These are phyloP conservation scores for Coemansia sp. DNA, from an alignment of 192 early-diverging fungal genomes.

Conservation along the genomic window DNA sequence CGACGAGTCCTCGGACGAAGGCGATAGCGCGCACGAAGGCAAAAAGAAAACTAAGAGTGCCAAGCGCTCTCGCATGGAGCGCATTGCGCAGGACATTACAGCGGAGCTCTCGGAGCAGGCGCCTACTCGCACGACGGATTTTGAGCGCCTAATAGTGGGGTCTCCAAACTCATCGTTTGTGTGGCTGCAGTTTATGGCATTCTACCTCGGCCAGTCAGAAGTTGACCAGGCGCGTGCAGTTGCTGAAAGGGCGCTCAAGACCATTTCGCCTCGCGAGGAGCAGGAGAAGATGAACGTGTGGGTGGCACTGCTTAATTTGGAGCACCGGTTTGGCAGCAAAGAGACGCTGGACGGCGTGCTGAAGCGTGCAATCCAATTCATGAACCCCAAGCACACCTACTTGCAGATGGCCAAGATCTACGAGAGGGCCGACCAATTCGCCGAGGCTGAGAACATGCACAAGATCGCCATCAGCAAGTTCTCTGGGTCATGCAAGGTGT, in stretches of 20 bases:
- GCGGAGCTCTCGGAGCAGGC: conserved; percentile 64
- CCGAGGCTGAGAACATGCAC: conserved; percentile 67
- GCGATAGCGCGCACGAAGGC: conserved; percentile 11
- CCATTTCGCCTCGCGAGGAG: conserved; percentile 86
- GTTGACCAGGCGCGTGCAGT: conserved; percentile 88
- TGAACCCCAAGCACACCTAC: conserved; percentile 89
- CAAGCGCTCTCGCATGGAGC: conserved; percentile 62
- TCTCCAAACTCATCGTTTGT: conserved; percentile 95
- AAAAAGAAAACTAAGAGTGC: conserved; percentile 18
- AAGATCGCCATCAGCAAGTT: conserved; percentile 80
- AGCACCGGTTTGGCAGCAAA: conserved; percentile 88
- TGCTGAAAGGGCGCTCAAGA: conserved; percentile 91
- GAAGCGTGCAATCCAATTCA: conserved; percentile 77
- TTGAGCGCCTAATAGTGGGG: conserved; percentile 88
- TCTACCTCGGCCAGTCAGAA: conserved; percentile 91
- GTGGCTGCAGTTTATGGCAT: conserved; percentile 99
- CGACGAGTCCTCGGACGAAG: conserved; percentile 55
- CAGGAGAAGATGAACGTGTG: conserved; percentile 98
- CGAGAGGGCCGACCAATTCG: conserved; percentile 74
- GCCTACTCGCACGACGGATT: conserved; percentile 78
- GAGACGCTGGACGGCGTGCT: conserved; percentile 79
- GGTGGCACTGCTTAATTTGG: conserved; percentile 93
- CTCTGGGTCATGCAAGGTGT: conserved; percentile 84
- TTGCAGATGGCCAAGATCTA: conserved; percentile 87
- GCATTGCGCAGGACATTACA: conserved; percentile 64